Base-by-base conservation (phyloP, 2,329 filamentous ascomycete genomes). In the Geosmithia flava region DNA sequence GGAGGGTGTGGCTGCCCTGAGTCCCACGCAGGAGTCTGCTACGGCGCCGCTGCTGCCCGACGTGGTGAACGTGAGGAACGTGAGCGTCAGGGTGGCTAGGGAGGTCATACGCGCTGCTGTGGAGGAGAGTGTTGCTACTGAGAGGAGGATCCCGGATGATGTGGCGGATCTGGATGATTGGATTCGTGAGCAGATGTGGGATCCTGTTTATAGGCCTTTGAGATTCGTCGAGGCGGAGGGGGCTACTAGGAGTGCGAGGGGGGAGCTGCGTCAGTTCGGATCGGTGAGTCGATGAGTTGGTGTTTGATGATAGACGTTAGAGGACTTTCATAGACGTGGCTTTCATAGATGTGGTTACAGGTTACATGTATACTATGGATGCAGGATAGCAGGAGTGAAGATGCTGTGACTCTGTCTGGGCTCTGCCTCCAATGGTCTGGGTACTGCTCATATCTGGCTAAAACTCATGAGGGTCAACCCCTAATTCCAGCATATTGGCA, bases 141-240 rank as follows among this genome's bases (percentile, higher is more conserved):
- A 82, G 54, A 59, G 78, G 50, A 74, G 66, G 0, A 90, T 94
- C 43, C 87, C 87, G 0, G 55, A 57, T 0, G 60, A 68, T 3
- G 66, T 78, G 1, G 66, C 57, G 0, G 74, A 79, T 3, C 56
- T 87, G 33, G 80, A 85, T 48, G 75, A 76, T 49, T 91, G 85
- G 85, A 81, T 90, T 50, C 62, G 72, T 23, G 81, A 81, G 65
- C 85, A 89, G 69, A 90, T 90, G 85, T 90, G 85, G 86, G 69
- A 83, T 52, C 74, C 85, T 0, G 72, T 71, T 45, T 91, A 90
- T 60, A 64, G 84, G 23, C 75, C 78, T 1, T 60, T 88, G 54
- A 75, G 71, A 59, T 68, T 71, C 37, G 79, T 87, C 5, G 65
- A 68, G 19, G 64, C 68, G 27, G 63, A 67, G 5, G 61, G 59